Percentiles rank a stretch among this genome's conserved stretches.
Conservation (phyloP, 805 yeast species). For the Nakazawaea holstii region DNA sequence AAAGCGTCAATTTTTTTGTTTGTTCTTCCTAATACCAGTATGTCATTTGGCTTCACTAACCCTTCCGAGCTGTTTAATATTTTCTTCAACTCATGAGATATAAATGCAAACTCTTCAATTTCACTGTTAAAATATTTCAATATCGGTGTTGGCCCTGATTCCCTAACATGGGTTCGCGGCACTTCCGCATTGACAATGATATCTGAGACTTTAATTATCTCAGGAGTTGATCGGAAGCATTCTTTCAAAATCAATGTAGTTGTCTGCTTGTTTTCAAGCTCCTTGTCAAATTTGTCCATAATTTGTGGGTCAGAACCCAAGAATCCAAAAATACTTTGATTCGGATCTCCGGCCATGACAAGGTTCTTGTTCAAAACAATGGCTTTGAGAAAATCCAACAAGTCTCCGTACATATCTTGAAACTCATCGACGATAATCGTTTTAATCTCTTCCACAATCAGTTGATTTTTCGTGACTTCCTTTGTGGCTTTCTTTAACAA, state of each 20-base stretch:
- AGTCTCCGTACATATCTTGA: conserved; percentile 58
- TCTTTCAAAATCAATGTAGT: conserved; percentile 36
- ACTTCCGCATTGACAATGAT: conserved; percentile 13
- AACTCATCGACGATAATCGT: conserved; percentile 64
- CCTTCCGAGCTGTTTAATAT: conserved; percentile 37
- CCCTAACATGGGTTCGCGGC: conserved; percentile 14
- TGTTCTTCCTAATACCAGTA: conserved; percentile 47
- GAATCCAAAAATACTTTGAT: conserved; percentile 67
- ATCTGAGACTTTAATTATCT: conserved; percentile 41
- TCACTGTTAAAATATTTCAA: conserved; percentile 19
- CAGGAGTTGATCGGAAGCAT: conserved; percentile 59
- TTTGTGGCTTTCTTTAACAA: conserved; percentile 1
- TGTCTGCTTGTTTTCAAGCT: conserved; percentile 16
- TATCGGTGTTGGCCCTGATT: conserved; percentile 22
- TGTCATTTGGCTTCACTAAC: conserved; percentile 37
- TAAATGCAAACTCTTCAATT: conserved; percentile 36
- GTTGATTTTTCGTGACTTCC: conserved; percentile 11
- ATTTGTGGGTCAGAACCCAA: conserved; percentile 43
- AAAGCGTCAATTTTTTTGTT: conserved; percentile 42
- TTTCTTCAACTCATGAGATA: conserved; percentile 38
- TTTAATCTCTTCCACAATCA: conserved; percentile 21
- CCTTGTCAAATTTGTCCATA: conserved; percentile 19
- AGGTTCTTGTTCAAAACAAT: conserved; percentile 42
- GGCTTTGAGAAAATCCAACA: conserved; percentile 38
- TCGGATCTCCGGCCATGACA: conserved; percentile 65